Evolutionary conservation across 306 rosid genomes (phyloP).

Genomic region (Cucurbita maxima): DNA sequence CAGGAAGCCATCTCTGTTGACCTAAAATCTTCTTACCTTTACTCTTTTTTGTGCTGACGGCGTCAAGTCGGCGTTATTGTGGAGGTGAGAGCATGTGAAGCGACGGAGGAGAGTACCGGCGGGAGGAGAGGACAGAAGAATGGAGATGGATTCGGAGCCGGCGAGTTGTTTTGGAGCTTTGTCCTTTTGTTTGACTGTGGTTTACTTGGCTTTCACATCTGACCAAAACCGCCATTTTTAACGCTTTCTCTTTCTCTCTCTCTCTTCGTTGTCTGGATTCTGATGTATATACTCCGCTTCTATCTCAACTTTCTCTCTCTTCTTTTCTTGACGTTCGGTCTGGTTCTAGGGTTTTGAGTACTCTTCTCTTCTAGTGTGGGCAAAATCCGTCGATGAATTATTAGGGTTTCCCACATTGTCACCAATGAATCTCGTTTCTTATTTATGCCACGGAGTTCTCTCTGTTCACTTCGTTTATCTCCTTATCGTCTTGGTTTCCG

Average conservation of each 20-base stretch:
- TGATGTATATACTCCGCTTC: constrained; percentile 6
- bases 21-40: neutral
- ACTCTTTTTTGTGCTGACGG: neutral
- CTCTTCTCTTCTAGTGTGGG: neutral
- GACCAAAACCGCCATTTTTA: constrained; percentile 50
- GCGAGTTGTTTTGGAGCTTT: constrained; percentile 1
- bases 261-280: neutral
- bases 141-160: constrained; percentile 5
- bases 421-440: constrained; percentile 48
- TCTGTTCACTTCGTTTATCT: constrained; percentile 9
- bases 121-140: neutral
- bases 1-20: neutral
- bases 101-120: neutral
- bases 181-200: constrained; percentile 54
- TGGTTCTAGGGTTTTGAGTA: constrained; percentile 48
- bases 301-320: constrained; percentile 5
- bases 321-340: neutral
- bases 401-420: constrained; percentile 28
- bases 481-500: constrained; percentile 3
- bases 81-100: constrained; percentile 10
- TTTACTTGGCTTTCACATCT: constrained; percentile 46
- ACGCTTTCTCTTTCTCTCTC: constrained; percentile 17
- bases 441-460: neutral
- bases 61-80: constrained; percentile 1
- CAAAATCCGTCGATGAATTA: constrained; percentile 25